A percentile compares a stretch with the other conserved stretches of the same genome.
These are phyloP conservation scores for Hemisphaericaspora nanyangensis DNA, from an alignment of 805 yeast species.

Conservation along the genomic window DNA sequence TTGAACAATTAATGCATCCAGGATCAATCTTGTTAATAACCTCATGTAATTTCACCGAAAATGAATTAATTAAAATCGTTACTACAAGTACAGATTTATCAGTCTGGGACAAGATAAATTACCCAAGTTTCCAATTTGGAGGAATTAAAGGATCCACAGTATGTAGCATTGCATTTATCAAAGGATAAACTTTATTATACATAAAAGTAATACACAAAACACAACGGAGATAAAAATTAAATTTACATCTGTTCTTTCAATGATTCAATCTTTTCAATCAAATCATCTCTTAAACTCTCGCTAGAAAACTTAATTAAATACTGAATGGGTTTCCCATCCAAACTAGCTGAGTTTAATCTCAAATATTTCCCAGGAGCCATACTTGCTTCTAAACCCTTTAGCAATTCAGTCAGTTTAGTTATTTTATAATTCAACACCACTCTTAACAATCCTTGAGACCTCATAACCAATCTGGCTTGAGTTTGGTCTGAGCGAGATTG, in stretches of 20 bases:
- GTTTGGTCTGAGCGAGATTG: slow-evolving; percentile 30
- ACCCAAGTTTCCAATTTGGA: slow-evolving; percentile 85
- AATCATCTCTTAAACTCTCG: slow-evolving; percentile 53
- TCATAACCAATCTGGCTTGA: slow-evolving; percentile 76
- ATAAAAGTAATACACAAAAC: not conserved
- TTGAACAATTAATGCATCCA: slow-evolving; percentile 50
- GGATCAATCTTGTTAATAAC: slow-evolving; percentile 72
- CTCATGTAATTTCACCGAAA: slow-evolving; percentile 89
- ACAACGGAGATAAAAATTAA: not conserved
- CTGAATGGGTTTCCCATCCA: slow-evolving; percentile 67
- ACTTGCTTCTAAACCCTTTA: slow-evolving; percentile 84
- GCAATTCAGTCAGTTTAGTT: slow-evolving; percentile 54
- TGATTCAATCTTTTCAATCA: slow-evolving; percentile 49
- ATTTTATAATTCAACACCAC: slow-evolving; percentile 78
- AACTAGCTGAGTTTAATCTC: slow-evolving; percentile 63
- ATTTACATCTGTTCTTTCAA: slow-evolving; percentile 15
- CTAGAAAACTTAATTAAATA: slow-evolving; percentile 74
- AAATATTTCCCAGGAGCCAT: slow-evolving; percentile 78
- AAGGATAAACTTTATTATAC: slow-evolving; percentile 8
- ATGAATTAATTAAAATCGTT: slow-evolving; percentile 60
- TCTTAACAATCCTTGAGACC: slow-evolving; percentile 80
- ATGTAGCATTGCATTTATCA: slow-evolving; percentile 78
- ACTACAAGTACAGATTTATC: slow-evolving; percentile 42
- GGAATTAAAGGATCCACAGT: slow-evolving; percentile 87
- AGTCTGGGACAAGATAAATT: slow-evolving; percentile 64